Conservation (phyloP, 225 moss, liverwort and hornwort species). For the Ulota crispa region DNA sequence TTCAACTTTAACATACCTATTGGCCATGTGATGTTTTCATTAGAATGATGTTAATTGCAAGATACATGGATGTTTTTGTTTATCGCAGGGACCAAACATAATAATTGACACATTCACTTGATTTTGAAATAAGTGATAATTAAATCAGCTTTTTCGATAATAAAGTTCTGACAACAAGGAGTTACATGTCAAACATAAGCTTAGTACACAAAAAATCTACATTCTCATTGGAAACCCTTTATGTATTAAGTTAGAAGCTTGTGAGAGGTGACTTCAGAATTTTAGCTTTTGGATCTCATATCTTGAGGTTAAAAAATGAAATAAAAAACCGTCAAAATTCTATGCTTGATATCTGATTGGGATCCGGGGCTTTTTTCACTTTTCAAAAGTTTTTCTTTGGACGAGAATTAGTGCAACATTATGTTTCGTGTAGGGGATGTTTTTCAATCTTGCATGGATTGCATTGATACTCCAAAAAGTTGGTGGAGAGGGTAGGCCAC, state of each 20-base stretch:
- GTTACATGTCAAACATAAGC: rapidly evolving
- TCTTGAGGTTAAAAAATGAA: too few species aligned
- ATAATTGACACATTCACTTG: too few species aligned
- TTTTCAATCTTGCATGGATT: not conserved
- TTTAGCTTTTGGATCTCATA: not conserved
- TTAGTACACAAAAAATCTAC: not conserved
- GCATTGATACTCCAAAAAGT: not conserved
- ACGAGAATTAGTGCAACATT: not conserved
- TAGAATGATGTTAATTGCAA: too few species aligned
- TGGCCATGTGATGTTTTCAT: too few species aligned
- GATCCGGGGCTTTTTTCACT: not conserved
- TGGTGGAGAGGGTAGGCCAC: not conserved
- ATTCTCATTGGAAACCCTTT: not conserved
- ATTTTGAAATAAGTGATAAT: too few species aligned
- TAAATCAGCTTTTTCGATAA: not conserved
- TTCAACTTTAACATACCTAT: too few species aligned
- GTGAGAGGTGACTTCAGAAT: not conserved
- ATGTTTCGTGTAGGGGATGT: not conserved
- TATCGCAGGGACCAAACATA: too few species aligned
- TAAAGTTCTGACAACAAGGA: not conserved
- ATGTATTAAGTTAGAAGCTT: not conserved
- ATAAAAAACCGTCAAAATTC: not conserved
- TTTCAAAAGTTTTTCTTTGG: not conserved
- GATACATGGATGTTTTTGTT: too few species aligned
- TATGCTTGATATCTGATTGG: not conserved